Conservation (phyloP, 2,329 filamentous ascomycete genomes). For the Aspergillus quadricinctus region DNA sequence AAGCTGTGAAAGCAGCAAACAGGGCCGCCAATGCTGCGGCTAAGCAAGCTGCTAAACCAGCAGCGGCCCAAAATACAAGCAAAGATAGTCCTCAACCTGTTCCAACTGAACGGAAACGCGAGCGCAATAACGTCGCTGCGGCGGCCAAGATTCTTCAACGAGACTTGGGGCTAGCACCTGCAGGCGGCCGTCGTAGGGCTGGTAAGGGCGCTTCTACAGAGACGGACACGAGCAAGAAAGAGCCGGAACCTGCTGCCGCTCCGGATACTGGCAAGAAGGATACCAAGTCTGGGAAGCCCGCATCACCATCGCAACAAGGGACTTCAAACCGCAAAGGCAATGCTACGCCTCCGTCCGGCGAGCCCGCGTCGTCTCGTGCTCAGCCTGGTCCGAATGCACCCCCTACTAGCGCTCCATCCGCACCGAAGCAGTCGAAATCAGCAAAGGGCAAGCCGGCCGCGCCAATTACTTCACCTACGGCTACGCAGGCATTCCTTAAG, state of each 20-base stretch:
- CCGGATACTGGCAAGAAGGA: constrained; percentile 25
- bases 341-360: constrained; percentile 19
- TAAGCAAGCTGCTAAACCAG: constrained; percentile 35
- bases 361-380: constrained; percentile 16
- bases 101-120: constrained; percentile 48
- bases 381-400: constrained; percentile 13
- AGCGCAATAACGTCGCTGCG: constrained; percentile 50
- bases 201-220: constrained; percentile 29
- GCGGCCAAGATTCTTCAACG: constrained; percentile 59
- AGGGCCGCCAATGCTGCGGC: constrained; percentile 25
- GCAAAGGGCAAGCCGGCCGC: constrained; percentile 25
- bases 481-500: constrained; percentile 64
- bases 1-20: constrained; percentile 57
- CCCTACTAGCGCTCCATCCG: constrained; percentile 13
- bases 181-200: constrained; percentile 39
- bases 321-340: constrained; percentile 13
- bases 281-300: constrained; percentile 16
- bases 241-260: constrained; percentile 6
- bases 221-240: constrained; percentile 18
- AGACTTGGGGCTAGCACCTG: constrained; percentile 54
- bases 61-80: constrained; percentile 22
- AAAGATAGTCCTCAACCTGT: constrained; percentile 22
- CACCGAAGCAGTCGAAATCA: constrained; percentile 23
- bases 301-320: constrained; percentile 6
- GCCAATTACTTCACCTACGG: constrained; percentile 20